Conservation (phyloP, 2,329 filamentous ascomycete genomes). For the Colletotrichum sp. region DNA sequence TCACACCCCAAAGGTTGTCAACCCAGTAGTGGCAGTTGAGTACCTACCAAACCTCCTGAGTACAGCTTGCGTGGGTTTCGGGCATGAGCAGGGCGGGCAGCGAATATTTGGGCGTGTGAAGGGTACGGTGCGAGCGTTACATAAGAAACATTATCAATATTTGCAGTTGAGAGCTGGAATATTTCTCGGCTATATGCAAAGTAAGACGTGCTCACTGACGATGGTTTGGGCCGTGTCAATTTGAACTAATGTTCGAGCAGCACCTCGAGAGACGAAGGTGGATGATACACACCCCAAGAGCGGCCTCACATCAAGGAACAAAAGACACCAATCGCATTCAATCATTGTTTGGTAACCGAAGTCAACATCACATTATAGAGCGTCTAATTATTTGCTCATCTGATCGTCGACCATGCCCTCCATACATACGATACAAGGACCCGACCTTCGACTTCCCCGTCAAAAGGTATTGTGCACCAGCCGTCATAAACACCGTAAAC, state of each 20-base stretch:
- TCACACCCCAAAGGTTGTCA: background rate
- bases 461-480: constrained; percentile 20
- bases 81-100: background rate
- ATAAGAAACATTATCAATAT: background rate
- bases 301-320: background rate
- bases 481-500: constrained; percentile 24
- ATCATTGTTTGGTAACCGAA: background rate
- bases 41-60: background rate
- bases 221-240: background rate
- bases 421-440: constrained; percentile 25
- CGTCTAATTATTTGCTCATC: constrained; percentile 25
- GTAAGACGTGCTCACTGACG: background rate
- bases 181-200: background rate
- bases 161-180: fast-evolving
- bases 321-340: background rate
- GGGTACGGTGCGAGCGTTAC: background rate
- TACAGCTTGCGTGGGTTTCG: background rate
- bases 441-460: constrained; percentile 19
- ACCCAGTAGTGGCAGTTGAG: background rate
- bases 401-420: constrained; percentile 23
- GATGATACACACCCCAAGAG: background rate
- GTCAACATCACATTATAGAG: constrained; percentile 26
- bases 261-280: background rate
- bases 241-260: background rate
- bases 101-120: background rate